These are phyloP conservation scores for Fraxinus sp. DNA, from an alignment of 305 asterid genomes.

Conservation along the genomic window DNA sequence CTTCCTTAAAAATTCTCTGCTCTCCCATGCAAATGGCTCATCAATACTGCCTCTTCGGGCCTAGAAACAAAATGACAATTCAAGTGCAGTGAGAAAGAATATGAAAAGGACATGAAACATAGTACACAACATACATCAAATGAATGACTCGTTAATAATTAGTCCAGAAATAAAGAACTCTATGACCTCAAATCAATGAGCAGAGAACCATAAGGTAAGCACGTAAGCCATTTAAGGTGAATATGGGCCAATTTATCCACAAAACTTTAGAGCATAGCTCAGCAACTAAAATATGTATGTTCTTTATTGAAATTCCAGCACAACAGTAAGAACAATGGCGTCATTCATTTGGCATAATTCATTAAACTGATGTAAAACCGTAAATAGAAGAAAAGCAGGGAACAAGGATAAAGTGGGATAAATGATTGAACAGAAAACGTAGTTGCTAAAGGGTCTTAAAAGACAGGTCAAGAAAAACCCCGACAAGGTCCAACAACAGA, in stretches of 20 bases:
- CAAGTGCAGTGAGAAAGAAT: not conserved
- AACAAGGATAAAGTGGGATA: not conserved
- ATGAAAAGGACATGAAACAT: not conserved
- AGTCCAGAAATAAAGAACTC: not conserved
- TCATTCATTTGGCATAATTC: not conserved
- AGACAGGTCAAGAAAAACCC: not conserved
- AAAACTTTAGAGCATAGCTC: not conserved
- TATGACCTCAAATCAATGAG: not conserved
- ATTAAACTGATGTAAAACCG: not conserved
- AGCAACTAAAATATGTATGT: not conserved
- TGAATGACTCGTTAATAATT: not conserved
- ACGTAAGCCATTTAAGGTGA: not conserved
- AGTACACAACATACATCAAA: not conserved
- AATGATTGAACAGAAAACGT: not conserved
- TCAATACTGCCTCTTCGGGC: conserved; percentile 88
- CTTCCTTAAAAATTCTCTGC: conserved; percentile 89
- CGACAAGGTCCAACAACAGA: not conserved
- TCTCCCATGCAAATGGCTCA: conserved; percentile 99
- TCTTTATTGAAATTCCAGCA: not conserved
- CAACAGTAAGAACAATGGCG: not conserved
- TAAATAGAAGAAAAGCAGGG: not conserved
- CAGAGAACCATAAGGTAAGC: not conserved
- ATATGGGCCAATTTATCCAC: not conserved
- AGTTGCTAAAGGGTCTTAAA: not conserved
- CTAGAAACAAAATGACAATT: conserved; percentile 35